Evolutionary conservation across 1,139 yeast genomes (phyloP), one percentile per base, ranked within the genome.

Genomic region (Taphrina pruni): DNA sequence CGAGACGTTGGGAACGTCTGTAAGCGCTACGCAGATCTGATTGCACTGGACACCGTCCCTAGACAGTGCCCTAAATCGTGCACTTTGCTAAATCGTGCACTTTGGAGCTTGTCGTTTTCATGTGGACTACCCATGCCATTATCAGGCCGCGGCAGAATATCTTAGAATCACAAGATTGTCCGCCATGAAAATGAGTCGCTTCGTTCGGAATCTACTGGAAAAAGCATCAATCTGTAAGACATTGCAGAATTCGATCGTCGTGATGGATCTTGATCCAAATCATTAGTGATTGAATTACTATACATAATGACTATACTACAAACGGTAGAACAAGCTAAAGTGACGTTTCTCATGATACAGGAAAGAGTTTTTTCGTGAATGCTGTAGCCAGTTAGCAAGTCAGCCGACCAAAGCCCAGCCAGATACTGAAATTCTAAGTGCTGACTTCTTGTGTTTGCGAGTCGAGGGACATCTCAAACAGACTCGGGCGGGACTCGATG

Each of bases 401-500:
- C 43, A n/a, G n/a, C 17, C n/a, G 6, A 6, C 20, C 20, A 6
- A n/a, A 21, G 36, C 48, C 32, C 32, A 26, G 32, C 32, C 2
- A 26, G 32, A 26, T 17, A 4, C 32, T 26, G 32, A 26, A 4
- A 26, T 26, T 26, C 38, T 60, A 52, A 21, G 41, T 41, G 38
- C 48, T 38, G 32, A 38, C 48, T 17, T 56, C 38, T 51, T 62
- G 61, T 7, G 61, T 54, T 21, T 46, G 54, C 26, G 62, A 26
- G 12, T 58, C 62, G 52, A 58, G 52, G 8, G 67, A 55, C 43
- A 64, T 36, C 26, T 60, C 41, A 21, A 45, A 64, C 5, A 55
- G 61, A 9, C 61, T 38, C 1, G 67, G 60, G 6, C 60, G 52
- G 14, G 55, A n/a, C 55, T 64, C 52, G 56, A 91, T 82, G 17